Evolutionary conservation across 306 rosid genomes (phyloP), one percentile per base, ranked within the genome.

Genomic region (cucumber (Cucumis sativus)): DNA sequence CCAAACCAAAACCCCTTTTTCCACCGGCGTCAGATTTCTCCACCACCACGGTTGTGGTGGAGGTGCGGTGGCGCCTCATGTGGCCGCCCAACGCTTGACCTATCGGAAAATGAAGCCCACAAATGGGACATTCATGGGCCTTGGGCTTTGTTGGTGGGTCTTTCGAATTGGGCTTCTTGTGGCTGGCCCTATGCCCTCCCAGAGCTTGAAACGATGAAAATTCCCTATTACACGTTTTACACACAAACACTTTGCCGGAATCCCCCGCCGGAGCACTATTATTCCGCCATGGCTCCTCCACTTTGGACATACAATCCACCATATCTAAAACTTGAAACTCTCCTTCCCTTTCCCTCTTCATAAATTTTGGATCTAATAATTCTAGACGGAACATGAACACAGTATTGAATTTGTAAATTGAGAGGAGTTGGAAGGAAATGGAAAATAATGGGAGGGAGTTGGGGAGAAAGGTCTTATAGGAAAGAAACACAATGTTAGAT

Each of bases 1-100:
- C 83, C 76, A 87, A 67, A 73, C 81, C 87, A 75, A 89, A 77
- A 41, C 80, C 79, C 68, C 82, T 81, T 28, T 78, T 84, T 18
- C 39, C 77, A 10, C 81, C 14, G 78, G 55, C 88, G 76, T 78
- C 84, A 23, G 75, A 41, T 43, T 69, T 89, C 84, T 84, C 86
- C 78, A 87, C 49, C 11, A 87, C 55, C 10, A 87, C 60, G 59
- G 28, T 8, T 4, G 76, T 1, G 23, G 23, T 7, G 21, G 73
- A 8, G 73, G 35, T 43, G 37, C 90, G 85, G 69, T 94, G 98
- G 64, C 93, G 85, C 63, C 98, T 91, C 98, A 94, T 90, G 81
- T 94, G 98, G 0, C 98, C 98, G 17, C 98, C 97, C 3, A 94
- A 85, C 2, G 98, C 97, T 62, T 94, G 98, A n/a, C 98, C 98